phyloP scores from a whole-genome alignment of 2,329 filamentous ascomycete genomes.

The Monilinia vaccinii-corymbosi region DNA sequence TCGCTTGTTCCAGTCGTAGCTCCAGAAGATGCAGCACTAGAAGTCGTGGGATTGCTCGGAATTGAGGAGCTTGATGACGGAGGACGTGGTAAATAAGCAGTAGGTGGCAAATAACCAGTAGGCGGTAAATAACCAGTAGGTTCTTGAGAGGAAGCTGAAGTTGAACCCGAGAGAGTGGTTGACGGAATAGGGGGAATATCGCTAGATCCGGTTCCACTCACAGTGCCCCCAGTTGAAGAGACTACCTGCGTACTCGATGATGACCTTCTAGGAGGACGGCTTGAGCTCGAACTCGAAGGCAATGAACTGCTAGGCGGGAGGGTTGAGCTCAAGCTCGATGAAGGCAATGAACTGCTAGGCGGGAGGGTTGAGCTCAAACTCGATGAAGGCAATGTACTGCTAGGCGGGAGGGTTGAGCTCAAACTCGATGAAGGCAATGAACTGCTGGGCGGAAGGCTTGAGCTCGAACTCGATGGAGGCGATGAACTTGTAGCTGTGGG shows the following conservation, averaged over 20 bases:
- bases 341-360: too few species aligned
- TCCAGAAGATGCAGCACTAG: background rate
- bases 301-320: too few species aligned
- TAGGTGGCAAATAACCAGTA: too few species aligned
- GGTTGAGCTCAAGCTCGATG: too few species aligned
- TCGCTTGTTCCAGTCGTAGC: conserved; percentile 11
- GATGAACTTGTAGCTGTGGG: background rate
- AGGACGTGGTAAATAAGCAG: background rate
- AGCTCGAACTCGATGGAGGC: background rate
- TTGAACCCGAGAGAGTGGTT: background rate
- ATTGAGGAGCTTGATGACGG: background rate
- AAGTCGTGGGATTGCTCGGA: background rate
- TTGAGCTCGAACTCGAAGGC: too few species aligned
- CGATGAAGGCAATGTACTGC: too few species aligned
- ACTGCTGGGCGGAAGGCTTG: too few species aligned
- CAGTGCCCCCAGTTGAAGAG: background rate
- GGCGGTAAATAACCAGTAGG: too few species aligned
- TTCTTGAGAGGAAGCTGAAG: too few species aligned
- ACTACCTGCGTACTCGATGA: background rate
- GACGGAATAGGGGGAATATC: background rate
- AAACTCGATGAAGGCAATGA: background rate
- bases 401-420: background rate
- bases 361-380: too few species aligned
- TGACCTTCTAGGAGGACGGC: too few species aligned
- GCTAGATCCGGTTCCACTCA: background rate